A percentile compares a stretch with the other conserved stretches of the same genome.
phyloP scores from a whole-genome alignment of 768 basidiomycete genomes.

The Phylloporus sp. region DNA sequence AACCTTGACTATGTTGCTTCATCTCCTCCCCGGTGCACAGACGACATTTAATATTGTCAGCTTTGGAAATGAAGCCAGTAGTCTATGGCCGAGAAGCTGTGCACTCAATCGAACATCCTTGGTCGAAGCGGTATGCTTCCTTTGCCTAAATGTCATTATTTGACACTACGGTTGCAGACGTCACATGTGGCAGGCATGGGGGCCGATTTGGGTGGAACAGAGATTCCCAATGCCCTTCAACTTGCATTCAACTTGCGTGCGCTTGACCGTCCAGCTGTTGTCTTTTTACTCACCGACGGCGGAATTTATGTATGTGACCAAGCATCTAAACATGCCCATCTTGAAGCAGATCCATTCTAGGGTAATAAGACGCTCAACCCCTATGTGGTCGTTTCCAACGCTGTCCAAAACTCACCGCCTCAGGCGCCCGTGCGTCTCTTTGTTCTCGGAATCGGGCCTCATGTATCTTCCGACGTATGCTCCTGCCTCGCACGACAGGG shows the following conservation, averaged over 20 bases:
- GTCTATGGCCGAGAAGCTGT: slow-evolving; percentile 36
- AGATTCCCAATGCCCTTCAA: slow-evolving; percentile 40
- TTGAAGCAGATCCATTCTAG: slow-evolving; percentile 3
- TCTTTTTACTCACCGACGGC: slow-evolving; percentile 61
- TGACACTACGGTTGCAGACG: slow-evolving; percentile 30
- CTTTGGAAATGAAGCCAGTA: slow-evolving; percentile 35
- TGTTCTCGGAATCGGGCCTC: slow-evolving; percentile 51
- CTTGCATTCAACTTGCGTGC: slow-evolving; percentile 34
- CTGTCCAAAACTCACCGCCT: slow-evolving; percentile 29
- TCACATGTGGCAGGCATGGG: slow-evolving; percentile 36
- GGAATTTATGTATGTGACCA: slow-evolving; percentile 29
- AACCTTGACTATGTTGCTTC: slow-evolving; percentile 44
- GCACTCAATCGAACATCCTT: slow-evolving; percentile 31
- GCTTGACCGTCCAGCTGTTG: slow-evolving; percentile 36
- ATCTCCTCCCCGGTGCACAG: slow-evolving; percentile 39
- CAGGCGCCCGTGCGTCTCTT: slow-evolving; percentile 45
- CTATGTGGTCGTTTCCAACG: slow-evolving; percentile 19
- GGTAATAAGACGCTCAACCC: slow-evolving; percentile 15
- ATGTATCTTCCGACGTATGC: slow-evolving; percentile 47
- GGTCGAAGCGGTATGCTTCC: slow-evolving; percentile 32
- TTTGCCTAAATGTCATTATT: background rate
- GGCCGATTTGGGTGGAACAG: slow-evolving; percentile 48
- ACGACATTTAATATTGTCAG: slow-evolving; percentile 56
- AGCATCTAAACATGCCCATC: background rate
- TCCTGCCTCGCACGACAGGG: slow-evolving; percentile 52